A percentile compares a stretch with the other conserved stretches of the same genome.
These are phyloP conservation scores for Penicillium sp. DNA, from an alignment of 2,329 filamentous ascomycete genomes.

Conservation along the genomic window DNA sequence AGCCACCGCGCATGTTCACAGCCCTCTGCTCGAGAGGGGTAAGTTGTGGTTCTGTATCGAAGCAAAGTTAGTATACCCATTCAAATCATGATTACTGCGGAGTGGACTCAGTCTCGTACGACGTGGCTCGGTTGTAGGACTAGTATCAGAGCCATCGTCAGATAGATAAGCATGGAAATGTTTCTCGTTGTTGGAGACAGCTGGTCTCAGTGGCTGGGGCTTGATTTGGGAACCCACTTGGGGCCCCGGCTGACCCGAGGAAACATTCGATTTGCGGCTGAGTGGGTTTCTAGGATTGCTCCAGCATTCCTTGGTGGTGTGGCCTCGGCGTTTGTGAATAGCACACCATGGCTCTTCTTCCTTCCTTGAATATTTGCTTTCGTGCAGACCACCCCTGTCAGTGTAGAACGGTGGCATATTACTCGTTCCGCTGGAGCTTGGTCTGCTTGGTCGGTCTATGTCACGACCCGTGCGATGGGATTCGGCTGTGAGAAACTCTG, in stretches of 20 bases:
- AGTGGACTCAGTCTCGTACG: not conserved
- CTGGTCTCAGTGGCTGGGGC: not conserved
- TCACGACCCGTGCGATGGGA: not conserved
- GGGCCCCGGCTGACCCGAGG: no score
- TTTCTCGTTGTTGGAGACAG: not conserved
- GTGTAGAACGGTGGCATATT: not conserved
- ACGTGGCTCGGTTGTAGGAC: not conserved
- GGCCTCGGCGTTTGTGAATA: not conserved
- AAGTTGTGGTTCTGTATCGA: not conserved
- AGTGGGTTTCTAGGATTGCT: not conserved
- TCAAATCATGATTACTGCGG: not conserved
- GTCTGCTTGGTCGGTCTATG: not conserved
- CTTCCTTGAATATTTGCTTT: not conserved
- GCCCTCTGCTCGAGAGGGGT: not conserved
- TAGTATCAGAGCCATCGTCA: not conserved
- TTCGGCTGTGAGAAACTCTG: not conserved
- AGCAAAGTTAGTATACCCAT: not conserved
- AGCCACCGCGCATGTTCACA: not conserved
- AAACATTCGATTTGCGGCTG: not conserved
- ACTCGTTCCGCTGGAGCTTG: not conserved
- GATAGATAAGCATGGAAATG: not conserved
- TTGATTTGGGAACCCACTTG: not conserved
- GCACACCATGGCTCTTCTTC: not conserved
- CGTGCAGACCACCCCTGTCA: not conserved
- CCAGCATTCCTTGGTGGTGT: not conserved